phyloP scores from a whole-genome alignment of 192 early-diverging fungal species.

The Coemansia sp. region DNA sequence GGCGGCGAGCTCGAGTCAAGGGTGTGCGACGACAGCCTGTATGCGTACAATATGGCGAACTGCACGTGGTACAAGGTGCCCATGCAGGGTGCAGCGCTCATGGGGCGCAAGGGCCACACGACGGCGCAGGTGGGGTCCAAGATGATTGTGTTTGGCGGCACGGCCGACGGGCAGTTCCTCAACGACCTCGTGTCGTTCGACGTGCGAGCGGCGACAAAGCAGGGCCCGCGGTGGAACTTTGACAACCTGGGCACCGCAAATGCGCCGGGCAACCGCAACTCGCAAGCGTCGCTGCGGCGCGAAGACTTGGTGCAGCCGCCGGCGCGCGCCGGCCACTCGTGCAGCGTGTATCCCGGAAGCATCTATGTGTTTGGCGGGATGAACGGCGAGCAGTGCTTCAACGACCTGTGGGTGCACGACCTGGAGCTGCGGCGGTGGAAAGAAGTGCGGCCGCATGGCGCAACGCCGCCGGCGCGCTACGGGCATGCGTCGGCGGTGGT shows the following conservation, averaged over 20 bases:
- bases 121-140: conserved; percentile 45
- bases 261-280: conserved; percentile 7
- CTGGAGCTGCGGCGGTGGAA: conserved; percentile 36
- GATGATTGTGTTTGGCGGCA: conserved; percentile 53
- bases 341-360: conserved; percentile 44
- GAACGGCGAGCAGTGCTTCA: conserved; percentile 48
- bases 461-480: conserved; percentile 48
- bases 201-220: conserved; percentile 37
- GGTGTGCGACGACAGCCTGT: conserved; percentile 48
- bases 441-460: conserved; percentile 44
- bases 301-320: conserved; percentile 24
- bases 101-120: conserved; percentile 53
- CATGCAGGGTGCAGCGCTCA: conserved; percentile 41
- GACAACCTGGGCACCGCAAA: conserved; percentile 20
- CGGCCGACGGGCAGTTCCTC: conserved; percentile 38
- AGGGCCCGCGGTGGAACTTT: conserved; percentile 47
- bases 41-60: conserved; percentile 55
- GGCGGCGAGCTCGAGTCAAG: conserved; percentile 47
- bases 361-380: conserved; percentile 56
- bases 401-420: conserved; percentile 55
- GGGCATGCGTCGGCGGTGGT: conserved; percentile 53
- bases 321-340: conserved; percentile 48
- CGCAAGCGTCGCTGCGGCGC: conserved; percentile 7
- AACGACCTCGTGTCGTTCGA: conserved; percentile 55
- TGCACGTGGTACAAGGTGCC: conserved; percentile 56